Evolutionary conservation across 768 basidiomycete species (phyloP).

Genomic region (Boletus sensibilis): DNA sequence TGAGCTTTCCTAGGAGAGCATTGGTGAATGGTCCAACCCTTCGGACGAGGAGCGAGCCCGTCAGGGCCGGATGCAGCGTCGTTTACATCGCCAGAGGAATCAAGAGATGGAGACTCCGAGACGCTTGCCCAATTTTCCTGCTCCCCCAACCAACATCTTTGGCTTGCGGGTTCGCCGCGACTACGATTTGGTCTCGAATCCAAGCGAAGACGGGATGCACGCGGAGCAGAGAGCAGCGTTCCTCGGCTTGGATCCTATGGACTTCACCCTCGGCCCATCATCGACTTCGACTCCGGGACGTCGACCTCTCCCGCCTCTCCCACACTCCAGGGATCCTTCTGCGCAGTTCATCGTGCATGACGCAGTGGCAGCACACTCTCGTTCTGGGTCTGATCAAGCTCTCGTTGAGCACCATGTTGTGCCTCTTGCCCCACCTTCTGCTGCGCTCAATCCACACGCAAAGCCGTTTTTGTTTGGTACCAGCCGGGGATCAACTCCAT

Average conservation of each 20-base stretch:
- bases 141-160: constrained; percentile 58
- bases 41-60: constrained; percentile 87
- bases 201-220: constrained; percentile 68
- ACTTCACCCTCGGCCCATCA: constrained; percentile 47
- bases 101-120: constrained; percentile 63
- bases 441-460: constrained; percentile 69
- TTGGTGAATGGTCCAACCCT: constrained; percentile 88
- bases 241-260: constrained; percentile 41
- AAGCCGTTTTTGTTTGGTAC: constrained; percentile 82
- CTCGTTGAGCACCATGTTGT: constrained; percentile 26
- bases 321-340: constrained; percentile 66
- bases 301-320: constrained; percentile 57
- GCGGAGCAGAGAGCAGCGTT: constrained; percentile 40
- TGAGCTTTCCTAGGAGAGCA: constrained; percentile 51
- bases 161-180: constrained; percentile 43
- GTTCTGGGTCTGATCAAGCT: constrained; percentile 44
- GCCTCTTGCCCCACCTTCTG: constrained; percentile 19
- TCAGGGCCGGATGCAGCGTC: constrained; percentile 61
- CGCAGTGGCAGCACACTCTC: constrained; percentile 64
- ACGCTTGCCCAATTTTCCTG: constrained; percentile 76
- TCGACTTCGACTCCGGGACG: constrained; percentile 43
- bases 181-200: constrained; percentile 81
- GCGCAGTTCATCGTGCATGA: constrained; percentile 61
- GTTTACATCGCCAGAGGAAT: constrained; percentile 47
- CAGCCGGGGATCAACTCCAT: constrained; percentile 36